Evolutionary conservation across 352 stramenopile genomes (phyloP).

Genomic region (Pythium plurisporium): DNA sequence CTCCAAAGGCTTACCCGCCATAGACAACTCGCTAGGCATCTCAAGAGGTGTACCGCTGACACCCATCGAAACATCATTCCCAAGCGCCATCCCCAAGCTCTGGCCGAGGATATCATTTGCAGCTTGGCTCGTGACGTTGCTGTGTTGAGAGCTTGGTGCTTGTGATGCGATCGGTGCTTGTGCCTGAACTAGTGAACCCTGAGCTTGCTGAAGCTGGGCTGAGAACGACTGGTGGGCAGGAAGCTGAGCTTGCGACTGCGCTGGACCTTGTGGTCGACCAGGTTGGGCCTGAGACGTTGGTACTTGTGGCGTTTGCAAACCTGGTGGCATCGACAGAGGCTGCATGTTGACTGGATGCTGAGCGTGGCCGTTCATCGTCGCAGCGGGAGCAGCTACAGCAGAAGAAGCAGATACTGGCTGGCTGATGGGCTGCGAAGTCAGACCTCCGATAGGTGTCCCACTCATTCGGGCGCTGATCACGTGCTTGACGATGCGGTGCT

Average conservation of each 20-base stretch:
- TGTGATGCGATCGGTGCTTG: slow-evolving; percentile 5
- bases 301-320: slow-evolving; percentile 2
- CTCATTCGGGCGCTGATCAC: slow-evolving; percentile 52
- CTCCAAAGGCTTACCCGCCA: slow-evolving; percentile 12
- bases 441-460: slow-evolving; percentile 1
- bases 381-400: neutral
- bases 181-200: slow-evolving; percentile 8
- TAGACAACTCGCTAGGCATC: slow-evolving; percentile 24
- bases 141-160: neutral
- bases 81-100: slow-evolving; percentile 7
- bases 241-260: neutral
- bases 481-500: slow-evolving; percentile 78
- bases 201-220: slow-evolving; percentile 17
- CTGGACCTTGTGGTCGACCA: neutral
- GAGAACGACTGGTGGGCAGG: slow-evolving; percentile 17
- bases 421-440: neutral
- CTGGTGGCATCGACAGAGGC: slow-evolving; percentile 22
- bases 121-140: slow-evolving; percentile 6
- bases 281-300: neutral
- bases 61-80: slow-evolving; percentile 3
- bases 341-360: slow-evolving; percentile 18
- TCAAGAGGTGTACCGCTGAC: slow-evolving; percentile 15
- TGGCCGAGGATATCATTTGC: slow-evolving; percentile 24
- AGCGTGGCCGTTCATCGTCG: slow-evolving; percentile 3
- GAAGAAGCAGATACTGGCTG: neutral